Evolutionary conservation across 768 basidiomycete species (phyloP), one percentile per base, ranked within the genome.

Genomic region (Hysterangium stoloniferum): DNA sequence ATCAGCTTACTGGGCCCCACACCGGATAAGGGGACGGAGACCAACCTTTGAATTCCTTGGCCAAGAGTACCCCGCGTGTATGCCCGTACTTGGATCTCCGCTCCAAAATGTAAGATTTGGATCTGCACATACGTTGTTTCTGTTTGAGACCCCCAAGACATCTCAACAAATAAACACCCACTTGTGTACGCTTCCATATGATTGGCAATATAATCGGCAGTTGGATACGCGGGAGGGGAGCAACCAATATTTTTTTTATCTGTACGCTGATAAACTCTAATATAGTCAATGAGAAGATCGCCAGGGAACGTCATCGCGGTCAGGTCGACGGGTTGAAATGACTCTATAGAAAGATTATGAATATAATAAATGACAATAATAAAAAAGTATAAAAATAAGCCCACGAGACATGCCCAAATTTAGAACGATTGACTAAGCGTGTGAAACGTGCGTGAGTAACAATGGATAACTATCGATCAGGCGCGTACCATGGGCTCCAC

Each of bases 191-290:
- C 78, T 35, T 71, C 67, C 45, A 68, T 34, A 62, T 86, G 82
- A 25, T 61, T 60, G 28, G 73, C 62, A 58, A 84, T 84, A 62
- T 84, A 85, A 37, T 77, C 67, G 49, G 72, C 65, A 2, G 87
- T 92, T 1, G 86, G 87, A 55, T 74, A 78, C 37, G 74, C 70
- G 24, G 64, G 56, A 0, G 86, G 86, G 61, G 78, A 70, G 60
- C 87, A 90, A 2, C 86, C 84, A 24, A 81, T 60, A 58, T 85
- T 86, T 27, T 56, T 66, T 45, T 66, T 53, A 3, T 75, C 78
- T 55, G 74, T 70, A 44, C 78, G 66, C 64, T 89, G 87, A 63
- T 89, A 92, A 17, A 92, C 83, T 22, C 88, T 75, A 34, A 91
- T 80, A 61, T 89, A 91, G 63, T 92, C 86, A 32, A 90, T 66